These are phyloP conservation scores for Poa pratensis DNA, from an alignment of 176 grass and related monocot genomes.

Conservation along the genomic window DNA sequence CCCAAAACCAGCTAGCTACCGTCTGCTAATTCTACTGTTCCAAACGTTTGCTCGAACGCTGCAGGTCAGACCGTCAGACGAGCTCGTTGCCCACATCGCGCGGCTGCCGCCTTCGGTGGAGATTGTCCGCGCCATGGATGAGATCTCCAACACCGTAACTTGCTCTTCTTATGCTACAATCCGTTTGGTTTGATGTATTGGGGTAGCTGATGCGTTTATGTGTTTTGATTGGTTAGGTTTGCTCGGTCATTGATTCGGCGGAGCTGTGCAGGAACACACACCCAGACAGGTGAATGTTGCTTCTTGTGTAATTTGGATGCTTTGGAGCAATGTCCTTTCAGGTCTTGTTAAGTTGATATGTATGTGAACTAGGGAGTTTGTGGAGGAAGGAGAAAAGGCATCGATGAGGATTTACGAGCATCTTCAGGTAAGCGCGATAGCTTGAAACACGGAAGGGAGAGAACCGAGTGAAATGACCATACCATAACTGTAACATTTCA, in stretches of 20 bases:
- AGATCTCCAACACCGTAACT: conserved; percentile 86
- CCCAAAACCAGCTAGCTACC: background rate
- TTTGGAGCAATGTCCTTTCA: conserved; percentile 6
- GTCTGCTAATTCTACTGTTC: background rate
- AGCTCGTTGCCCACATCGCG: conserved; percentile 69
- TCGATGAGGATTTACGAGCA: conserved; percentile 84
- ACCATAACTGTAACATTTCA: conserved; percentile 14
- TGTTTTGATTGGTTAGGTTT: conserved; percentile 61
- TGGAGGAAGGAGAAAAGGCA: conserved; percentile 88
- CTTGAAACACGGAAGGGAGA: background rate
- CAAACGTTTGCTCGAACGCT: conserved; percentile 22
- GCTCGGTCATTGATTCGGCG: conserved; percentile 88
- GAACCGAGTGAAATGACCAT: background rate
- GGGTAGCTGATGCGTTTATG: background rate
- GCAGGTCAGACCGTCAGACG: conserved; percentile 74
- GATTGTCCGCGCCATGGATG: conserved; percentile 83
- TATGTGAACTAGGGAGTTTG: conserved; percentile 68
- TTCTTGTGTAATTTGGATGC: conserved; percentile 5
- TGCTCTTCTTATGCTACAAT: background rate
- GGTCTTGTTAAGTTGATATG: conserved; percentile 1
- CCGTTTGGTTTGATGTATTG: background rate
- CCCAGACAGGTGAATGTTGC: conserved; percentile 64
- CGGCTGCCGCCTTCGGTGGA: conserved; percentile 64
- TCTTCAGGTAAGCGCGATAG: conserved; percentile 71
- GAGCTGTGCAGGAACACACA: conserved; percentile 90